These are phyloP conservation scores for Coniella vitis DNA, from an alignment of 2,329 filamentous ascomycete species.

Conservation along the genomic window DNA sequence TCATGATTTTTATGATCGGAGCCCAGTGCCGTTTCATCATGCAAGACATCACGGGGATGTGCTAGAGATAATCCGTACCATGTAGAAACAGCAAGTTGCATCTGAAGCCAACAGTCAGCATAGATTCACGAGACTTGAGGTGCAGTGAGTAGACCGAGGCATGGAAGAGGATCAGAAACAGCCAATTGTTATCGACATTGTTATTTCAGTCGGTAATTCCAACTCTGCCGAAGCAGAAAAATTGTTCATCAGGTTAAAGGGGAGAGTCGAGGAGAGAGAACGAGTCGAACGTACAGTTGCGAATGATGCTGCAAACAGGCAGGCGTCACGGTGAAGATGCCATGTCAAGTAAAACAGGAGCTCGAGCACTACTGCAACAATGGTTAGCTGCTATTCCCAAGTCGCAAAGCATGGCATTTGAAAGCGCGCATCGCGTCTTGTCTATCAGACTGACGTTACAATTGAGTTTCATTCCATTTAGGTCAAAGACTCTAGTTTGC, in stretches of 20 bases:
- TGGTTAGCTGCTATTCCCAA: conserved; percentile 8
- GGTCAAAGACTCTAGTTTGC: conserved; percentile 99
- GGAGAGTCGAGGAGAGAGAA: neutral
- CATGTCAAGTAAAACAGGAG: neutral
- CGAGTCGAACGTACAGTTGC: conserved; percentile 19
- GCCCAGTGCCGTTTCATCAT: conserved; percentile 98
- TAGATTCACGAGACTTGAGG: conserved; percentile 1
- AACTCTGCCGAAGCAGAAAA: conserved; percentile 64
- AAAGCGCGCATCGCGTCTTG: conserved; percentile 17
- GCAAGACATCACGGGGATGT: conserved; percentile 24
- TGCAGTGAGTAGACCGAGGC: conserved; percentile 19
- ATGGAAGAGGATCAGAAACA: conserved; percentile 60
- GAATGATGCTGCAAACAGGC: conserved; percentile 3
- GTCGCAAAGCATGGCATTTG: conserved; percentile 7
- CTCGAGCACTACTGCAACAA: conserved; percentile 10
- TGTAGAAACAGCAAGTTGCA: conserved; percentile 13
- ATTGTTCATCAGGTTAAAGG: conserved; percentile 56
- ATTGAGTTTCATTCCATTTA: conserved; percentile 71
- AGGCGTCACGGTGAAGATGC: neutral
- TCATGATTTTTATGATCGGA: conserved; percentile 67
- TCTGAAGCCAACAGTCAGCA: conserved; percentile 17
- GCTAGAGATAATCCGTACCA: conserved; percentile 8
- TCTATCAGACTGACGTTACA: conserved; percentile 84
- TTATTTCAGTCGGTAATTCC: conserved; percentile 91
- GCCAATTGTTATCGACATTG: conserved; percentile 78